These are phyloP conservation scores for Hypomyces perniciosus DNA, from an alignment of 2,329 filamentous ascomycete species.

Conservation along the genomic window DNA sequence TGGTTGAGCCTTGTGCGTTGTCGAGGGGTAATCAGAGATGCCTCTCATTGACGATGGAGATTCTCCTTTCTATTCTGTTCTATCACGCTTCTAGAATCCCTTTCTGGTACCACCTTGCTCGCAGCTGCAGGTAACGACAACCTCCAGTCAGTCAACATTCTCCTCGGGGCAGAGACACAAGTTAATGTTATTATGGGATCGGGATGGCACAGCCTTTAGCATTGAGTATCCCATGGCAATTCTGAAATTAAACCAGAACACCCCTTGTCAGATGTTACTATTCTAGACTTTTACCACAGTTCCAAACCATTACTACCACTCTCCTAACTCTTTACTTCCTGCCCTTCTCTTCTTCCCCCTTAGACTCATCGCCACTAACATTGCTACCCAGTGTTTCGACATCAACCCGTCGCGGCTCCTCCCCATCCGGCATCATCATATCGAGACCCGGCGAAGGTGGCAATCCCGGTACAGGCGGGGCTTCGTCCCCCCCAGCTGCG, in stretches of 20 bases:
- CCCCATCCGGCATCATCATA: conserved; percentile 46
- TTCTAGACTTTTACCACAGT: too few species aligned
- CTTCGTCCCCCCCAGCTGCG: conserved; percentile 16
- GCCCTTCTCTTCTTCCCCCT: neutral
- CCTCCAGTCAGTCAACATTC: neutral
- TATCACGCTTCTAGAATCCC: too few species aligned
- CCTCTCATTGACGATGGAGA: too few species aligned
- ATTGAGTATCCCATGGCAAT: too few species aligned
- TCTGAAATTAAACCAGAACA: too few species aligned
- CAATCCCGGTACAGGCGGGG: conserved; percentile 36
- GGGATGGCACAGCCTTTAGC: too few species aligned
- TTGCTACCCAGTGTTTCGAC: conserved; percentile 1
- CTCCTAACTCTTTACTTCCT: neutral
- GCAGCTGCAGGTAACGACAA: neutral
- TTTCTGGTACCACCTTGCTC: neutral
- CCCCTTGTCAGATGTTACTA: too few species aligned
- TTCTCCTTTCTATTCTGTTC: too few species aligned
- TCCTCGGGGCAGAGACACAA: neutral
- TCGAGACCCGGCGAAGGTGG: conserved; percentile 42
- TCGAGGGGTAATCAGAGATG: too few species aligned
- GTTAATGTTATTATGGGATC: neutral
- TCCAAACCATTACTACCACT: too few species aligned
- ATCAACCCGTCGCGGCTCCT: conserved; percentile 40
- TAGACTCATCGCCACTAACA: too few species aligned
- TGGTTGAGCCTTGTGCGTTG: too few species aligned